Evolutionary conservation across 2,329 filamentous ascomycete species (phyloP).

Genomic region (Zymoseptoria ardabiliae): DNA sequence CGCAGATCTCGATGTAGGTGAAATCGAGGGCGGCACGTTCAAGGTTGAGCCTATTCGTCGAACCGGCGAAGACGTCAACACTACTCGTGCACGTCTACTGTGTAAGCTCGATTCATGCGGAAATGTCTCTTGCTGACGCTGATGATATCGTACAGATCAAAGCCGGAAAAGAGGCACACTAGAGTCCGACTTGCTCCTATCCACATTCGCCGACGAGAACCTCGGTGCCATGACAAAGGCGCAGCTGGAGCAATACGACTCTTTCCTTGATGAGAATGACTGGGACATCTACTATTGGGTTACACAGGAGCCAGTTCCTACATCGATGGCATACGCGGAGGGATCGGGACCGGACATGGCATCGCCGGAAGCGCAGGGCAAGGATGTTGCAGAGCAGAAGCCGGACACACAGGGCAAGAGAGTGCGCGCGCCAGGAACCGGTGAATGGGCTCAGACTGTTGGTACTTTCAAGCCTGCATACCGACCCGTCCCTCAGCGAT

Average conservation of each 20-base stretch:
- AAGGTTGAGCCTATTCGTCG: conserved; percentile 83
- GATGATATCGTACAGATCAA: conserved; percentile 59
- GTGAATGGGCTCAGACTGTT: conserved; percentile 95
- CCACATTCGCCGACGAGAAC: conserved; percentile 81
- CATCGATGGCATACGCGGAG: conserved; percentile 51
- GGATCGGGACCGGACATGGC: conserved; percentile 41
- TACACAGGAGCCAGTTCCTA: conserved; percentile 67
- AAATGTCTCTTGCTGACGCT: conserved; percentile 22
- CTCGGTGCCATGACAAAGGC: conserved; percentile 63
- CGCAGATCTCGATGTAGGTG: conserved; percentile 70
- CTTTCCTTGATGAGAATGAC: conserved; percentile 96
- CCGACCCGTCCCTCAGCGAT: conserved; percentile 76
- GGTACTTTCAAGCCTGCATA: conserved; percentile 93
- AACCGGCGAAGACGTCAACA: conserved; percentile 72
- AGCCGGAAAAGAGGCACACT: conserved; percentile 93
- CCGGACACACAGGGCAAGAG: conserved; percentile 28
- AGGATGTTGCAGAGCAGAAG: conserved; percentile 21
- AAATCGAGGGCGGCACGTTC: conserved; percentile 80
- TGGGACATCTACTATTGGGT: conserved; percentile 99
- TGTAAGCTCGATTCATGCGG: conserved; percentile 39
- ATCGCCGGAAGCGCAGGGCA: conserved; percentile 39
- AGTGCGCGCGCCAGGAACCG: conserved; percentile 48
- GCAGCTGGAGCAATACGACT: conserved; percentile 78
- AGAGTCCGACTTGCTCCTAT: conserved; percentile 91
- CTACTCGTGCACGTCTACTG: conserved; percentile 80